Evolutionary conservation across 371 early-diverging fungal genomes (phyloP).

Genomic region (Spraguea lophii): DNA sequence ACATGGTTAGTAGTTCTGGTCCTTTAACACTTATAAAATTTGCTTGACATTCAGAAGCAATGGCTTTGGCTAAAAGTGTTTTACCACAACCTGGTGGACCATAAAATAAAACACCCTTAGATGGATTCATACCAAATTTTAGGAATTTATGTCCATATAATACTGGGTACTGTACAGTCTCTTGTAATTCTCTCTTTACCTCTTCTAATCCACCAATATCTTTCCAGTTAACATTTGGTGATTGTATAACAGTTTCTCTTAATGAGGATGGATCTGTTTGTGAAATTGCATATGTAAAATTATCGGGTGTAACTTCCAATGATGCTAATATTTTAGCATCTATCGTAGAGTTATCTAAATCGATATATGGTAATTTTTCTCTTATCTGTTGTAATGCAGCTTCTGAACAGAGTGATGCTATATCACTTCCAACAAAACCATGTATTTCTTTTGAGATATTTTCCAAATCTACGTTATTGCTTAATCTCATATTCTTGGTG

Average conservation of each 20-base stretch:
- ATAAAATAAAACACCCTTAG: slow-evolving; percentile 96
- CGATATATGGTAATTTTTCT: slow-evolving; percentile 78
- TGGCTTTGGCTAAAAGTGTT: slow-evolving; percentile 96
- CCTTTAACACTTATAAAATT: slow-evolving; percentile 99
- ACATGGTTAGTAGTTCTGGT: slow-evolving; percentile 97
- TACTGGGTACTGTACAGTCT: slow-evolving; percentile 98
- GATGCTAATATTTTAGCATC: slow-evolving; percentile 84
- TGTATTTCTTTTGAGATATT: slow-evolving; percentile 91
- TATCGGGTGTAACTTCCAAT: slow-evolving; percentile 90
- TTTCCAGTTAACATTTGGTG: slow-evolving; percentile 88
- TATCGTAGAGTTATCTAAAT: slow-evolving; percentile 89
- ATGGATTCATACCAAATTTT: slow-evolving; percentile 97
- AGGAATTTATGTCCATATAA: slow-evolving; percentile 98
- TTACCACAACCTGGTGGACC: slow-evolving; percentile 99
- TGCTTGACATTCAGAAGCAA: slow-evolving; percentile 98
- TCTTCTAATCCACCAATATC: slow-evolving; percentile 96
- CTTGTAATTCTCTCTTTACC: slow-evolving; percentile 92
- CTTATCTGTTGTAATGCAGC: slow-evolving; percentile 99
- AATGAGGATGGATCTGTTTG: slow-evolving; percentile 92
- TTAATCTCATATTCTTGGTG: slow-evolving; percentile 95
- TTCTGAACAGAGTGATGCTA: slow-evolving; percentile 94
- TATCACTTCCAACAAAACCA: slow-evolving; percentile 92
- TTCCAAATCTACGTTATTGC: slow-evolving; percentile 84
- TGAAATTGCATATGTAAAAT: slow-evolving; percentile 81
- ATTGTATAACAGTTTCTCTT: slow-evolving; percentile 95